Percentiles rank a stretch among this genome's conserved stretches.
Conservation (phyloP, 2,329 filamentous ascomycete genomes). For the Fusarium compactum region DNA sequence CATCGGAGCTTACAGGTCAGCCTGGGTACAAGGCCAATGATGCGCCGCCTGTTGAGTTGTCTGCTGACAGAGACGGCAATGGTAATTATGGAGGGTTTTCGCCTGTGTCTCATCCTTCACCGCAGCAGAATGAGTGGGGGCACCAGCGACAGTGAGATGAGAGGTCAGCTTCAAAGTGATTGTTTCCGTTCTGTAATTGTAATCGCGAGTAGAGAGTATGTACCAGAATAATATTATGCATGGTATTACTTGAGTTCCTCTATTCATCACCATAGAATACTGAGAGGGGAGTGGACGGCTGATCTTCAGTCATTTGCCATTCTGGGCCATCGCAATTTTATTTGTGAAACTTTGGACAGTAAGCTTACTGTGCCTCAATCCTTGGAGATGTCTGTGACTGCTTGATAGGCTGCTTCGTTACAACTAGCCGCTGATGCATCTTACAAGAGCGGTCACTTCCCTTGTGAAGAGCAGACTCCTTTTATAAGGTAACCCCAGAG, state of each 20-base stretch:
- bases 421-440: neutral
- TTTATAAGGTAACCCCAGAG: neutral
- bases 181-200: neutral
- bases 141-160: neutral
- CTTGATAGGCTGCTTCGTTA: neutral
- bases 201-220: neutral
- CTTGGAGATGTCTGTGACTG: neutral
- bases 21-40: neutral
- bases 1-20: neutral
- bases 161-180: neutral
- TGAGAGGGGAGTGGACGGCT: neutral
- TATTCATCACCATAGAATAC: fast-evolving
- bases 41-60: neutral
- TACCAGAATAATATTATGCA: neutral
- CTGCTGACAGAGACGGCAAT: neutral
- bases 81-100: neutral
- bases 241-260: neutral
- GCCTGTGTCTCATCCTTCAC: neutral
- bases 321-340: neutral
- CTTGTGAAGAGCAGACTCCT: neutral
- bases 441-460: neutral
- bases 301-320: neutral
- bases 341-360: neutral
- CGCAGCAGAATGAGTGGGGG: neutral
- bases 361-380: neutral